Conservation (phyloP, 495 filamentous ascomycete species). For the Penicillium goetzii region DNA sequence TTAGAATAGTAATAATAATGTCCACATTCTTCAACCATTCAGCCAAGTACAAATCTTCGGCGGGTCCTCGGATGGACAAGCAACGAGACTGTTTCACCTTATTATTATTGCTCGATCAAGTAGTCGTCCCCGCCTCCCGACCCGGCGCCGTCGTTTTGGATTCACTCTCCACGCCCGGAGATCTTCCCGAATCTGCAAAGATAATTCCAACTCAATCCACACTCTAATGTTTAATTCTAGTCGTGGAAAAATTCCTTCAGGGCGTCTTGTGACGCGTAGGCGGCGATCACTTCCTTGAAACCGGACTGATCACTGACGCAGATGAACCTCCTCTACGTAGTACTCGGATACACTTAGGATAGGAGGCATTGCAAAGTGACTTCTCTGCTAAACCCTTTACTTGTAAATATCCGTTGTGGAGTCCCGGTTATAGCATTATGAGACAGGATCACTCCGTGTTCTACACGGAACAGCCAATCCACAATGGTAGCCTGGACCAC, state of each 20-base stretch:
- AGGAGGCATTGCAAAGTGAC: background rate
- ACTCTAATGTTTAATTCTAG: slow-evolving; percentile 5
- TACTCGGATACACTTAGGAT: background rate
- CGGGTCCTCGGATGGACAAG: slow-evolving; percentile 6
- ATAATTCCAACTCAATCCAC: background rate
- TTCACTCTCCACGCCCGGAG: slow-evolving; percentile 20
- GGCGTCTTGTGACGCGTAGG: background rate
- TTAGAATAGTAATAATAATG: background rate
- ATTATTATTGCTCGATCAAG: slow-evolving; percentile 17
- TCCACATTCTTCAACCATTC: background rate
- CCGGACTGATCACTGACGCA: background rate
- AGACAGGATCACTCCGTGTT: slow-evolving; percentile 30
- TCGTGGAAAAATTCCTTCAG: slow-evolving; percentile 26
- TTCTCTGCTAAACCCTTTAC: background rate
- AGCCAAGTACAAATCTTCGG: slow-evolving; percentile 4
- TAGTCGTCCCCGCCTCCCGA: slow-evolving; percentile 9
- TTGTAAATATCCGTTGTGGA: slow-evolving; percentile 22
- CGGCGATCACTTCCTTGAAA: slow-evolving; percentile 10
- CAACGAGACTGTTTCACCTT: slow-evolving; percentile 14
- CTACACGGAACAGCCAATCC: slow-evolving; percentile 25
- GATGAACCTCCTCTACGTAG: background rate
- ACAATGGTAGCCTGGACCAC: background rate
- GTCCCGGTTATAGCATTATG: slow-evolving; percentile 19
- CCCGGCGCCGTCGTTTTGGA: slow-evolving; percentile 24
- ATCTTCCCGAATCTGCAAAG: slow-evolving; percentile 24